phyloP scores from a whole-genome alignment of 495 filamentous ascomycete species.

The Alectoria sarmentosa region DNA sequence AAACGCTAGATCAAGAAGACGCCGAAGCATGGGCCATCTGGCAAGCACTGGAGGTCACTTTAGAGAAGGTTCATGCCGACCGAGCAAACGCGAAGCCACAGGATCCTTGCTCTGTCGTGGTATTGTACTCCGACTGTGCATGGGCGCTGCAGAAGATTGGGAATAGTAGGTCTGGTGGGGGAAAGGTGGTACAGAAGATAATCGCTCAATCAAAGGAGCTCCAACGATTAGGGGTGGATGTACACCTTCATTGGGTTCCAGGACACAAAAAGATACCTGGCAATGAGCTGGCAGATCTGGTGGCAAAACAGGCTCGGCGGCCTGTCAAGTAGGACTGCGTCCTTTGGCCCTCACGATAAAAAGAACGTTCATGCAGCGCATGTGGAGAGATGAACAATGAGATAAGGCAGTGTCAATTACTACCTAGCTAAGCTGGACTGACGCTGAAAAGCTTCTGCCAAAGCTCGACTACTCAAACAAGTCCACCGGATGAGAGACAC shows the following conservation, averaged over 20 bases:
- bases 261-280: conserved; percentile 16
- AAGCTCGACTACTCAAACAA: neutral
- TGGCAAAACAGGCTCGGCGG: conserved; percentile 9
- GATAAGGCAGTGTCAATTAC: neutral
- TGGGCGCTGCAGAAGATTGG: neutral
- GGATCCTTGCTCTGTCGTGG: conserved; percentile 14
- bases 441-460: neutral
- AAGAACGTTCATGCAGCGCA: neutral
- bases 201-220: conserved; percentile 12
- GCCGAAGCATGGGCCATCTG: conserved; percentile 17
- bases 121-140: conserved; percentile 11
- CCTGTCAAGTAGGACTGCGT: neutral
- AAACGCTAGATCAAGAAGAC: neutral
- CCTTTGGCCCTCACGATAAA: neutral
- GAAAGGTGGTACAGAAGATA: neutral
- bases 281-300: conserved; percentile 18
- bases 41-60: conserved; percentile 15
- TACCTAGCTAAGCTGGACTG: neutral
- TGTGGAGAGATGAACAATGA: neutral
- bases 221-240: conserved; percentile 1
- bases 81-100: neutral
- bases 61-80: neutral
- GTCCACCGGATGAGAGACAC: no score
- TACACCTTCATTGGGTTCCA: conserved; percentile 12
- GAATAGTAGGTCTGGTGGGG: neutral